A percentile compares a stretch with the other conserved stretches of the same genome.
Evolutionary conservation across 208 protist genomes (phyloP).

Genomic region (Leptomonas seymouri): DNA sequence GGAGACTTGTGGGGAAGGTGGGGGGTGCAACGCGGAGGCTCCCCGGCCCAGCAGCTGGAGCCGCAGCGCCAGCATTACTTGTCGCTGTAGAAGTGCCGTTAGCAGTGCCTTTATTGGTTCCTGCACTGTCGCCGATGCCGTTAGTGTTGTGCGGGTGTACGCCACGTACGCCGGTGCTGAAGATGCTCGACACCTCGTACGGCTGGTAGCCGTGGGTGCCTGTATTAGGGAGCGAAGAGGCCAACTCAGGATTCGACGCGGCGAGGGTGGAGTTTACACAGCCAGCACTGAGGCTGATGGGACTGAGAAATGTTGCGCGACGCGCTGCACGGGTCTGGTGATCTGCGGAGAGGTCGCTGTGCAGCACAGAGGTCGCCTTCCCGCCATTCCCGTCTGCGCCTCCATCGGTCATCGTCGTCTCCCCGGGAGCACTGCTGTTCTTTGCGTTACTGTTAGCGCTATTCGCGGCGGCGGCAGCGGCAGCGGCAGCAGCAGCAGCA

Average conservation of each 20-base stretch:
- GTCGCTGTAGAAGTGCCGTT: too few relatives aligned
- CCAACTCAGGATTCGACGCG: neutral
- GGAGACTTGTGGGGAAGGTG: slow-evolving; percentile 8
- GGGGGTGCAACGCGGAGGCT: slow-evolving; percentile 11
- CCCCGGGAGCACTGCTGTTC: neutral
- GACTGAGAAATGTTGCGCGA: neutral
- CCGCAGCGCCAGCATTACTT: neutral
- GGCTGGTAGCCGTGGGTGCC: slow-evolving; percentile 5
- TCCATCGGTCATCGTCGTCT: neutral
- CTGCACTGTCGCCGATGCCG: neutral
- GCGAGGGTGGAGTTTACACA: neutral
- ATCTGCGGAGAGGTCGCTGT: slow-evolving; percentile 9
- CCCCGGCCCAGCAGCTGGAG: neutral
- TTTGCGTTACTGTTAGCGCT: neutral
- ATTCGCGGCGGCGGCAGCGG: slow-evolving; percentile 2
- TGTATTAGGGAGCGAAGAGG: slow-evolving; percentile 4
- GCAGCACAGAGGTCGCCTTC: neutral
- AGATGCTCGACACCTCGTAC: neutral
- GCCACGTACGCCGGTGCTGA: neutral
- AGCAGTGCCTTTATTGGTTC: too few relatives aligned
- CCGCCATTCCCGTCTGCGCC: too few relatives aligned
- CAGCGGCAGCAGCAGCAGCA: slow-evolving; percentile 14
- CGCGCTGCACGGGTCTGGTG: slow-evolving; percentile 4
- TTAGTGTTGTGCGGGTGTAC: neutral
- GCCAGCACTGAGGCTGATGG: neutral